Base-by-base conservation (phyloP, 1,284 basidiomycete genomes). In the Tranzscheliella williamsii region DNA sequence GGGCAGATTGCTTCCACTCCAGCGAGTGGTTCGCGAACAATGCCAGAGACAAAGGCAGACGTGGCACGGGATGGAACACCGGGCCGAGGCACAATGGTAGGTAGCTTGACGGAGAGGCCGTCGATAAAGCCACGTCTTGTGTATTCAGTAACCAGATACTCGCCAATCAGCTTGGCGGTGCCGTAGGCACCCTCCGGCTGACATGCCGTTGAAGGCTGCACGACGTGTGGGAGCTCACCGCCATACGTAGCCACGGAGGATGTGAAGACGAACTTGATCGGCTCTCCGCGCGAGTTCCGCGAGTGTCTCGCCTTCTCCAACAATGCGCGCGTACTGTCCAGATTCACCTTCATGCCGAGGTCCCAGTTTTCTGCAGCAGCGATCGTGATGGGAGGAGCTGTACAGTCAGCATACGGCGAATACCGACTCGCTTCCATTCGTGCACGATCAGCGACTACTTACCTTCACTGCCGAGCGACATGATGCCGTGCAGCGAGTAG, bases 401-500 rank as follows among this genome's bases (percentile, higher is more conserved):
- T n/a, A n/a, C n/a, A n/a, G n/a, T n/a, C n/a, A n/a, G n/a, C n/a
- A n/a, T n/a, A n/a, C n/a, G n/a, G n/a, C n/a, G n/a, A n/a, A n/a
- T n/a, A n/a, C n/a, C n/a, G n/a, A n/a, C n/a, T n/a, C n/a, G n/a
- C n/a, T n/a, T n/a, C n/a, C n/a, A n/a, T n/a, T n/a, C n/a, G n/a
- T n/a, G n/a, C n/a, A n/a, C n/a, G n/a, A n/a, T n/a, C n/a, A n/a
- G n/a, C n/a, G n/a, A n/a, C n/a, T n/a, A n/a, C n/a, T n/a, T n/a
- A n/a, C n/a, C n/a, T n/a, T n/a, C n/a, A n/a, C n/a, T n/a, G 12
- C 65, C 65, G 35, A 60, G 52, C 17, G 49, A 56, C 65, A 68
- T 68, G 52, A 68, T 68, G 0, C 65, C 65, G 39, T 68, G 65
- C 33, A 68, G 37, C 7, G 57, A 57, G 49, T 64, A 66, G 47